Conservation (phyloP, 345 rosid genomes). For the Eutrema heterophyllum region DNA sequence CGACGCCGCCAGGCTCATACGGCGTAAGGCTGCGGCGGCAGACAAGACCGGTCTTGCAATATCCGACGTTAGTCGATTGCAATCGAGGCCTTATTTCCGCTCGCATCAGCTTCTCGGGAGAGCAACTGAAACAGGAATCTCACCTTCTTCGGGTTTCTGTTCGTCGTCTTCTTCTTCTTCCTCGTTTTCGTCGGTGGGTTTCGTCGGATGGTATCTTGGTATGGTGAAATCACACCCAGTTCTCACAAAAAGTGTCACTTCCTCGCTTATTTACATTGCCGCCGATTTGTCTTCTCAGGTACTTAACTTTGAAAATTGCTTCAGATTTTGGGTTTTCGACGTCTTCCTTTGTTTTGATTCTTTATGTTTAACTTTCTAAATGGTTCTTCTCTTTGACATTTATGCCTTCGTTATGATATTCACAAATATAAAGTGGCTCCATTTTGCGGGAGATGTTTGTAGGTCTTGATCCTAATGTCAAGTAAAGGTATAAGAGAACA, state of each 20-base stretch:
- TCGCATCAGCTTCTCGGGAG: constrained; percentile 34
- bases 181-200: constrained; percentile 31
- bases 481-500: background rate
- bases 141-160: constrained; percentile 6
- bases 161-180: constrained; percentile 22
- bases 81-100: constrained; percentile 40
- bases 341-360: no score
- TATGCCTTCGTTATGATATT: background rate
- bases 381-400: background rate
- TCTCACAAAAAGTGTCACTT: constrained; percentile 62
- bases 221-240: constrained; percentile 77
- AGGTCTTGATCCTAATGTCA: background rate
- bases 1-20: background rate
- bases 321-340: background rate
- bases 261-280: constrained; percentile 59
- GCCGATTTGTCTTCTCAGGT: constrained; percentile 95
- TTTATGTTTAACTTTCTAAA: no score
- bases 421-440: background rate
- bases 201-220: constrained; percentile 77
- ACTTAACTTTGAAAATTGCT: background rate
- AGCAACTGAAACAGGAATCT: constrained; percentile 29
- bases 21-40: background rate
- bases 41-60: background rate
- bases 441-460: background rate
- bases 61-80: background rate